Evolutionary conservation across 116 monocot genomes (phyloP), one percentile per base, ranked within the genome.

Genomic region (Phalaenopsis hybrid): DNA sequence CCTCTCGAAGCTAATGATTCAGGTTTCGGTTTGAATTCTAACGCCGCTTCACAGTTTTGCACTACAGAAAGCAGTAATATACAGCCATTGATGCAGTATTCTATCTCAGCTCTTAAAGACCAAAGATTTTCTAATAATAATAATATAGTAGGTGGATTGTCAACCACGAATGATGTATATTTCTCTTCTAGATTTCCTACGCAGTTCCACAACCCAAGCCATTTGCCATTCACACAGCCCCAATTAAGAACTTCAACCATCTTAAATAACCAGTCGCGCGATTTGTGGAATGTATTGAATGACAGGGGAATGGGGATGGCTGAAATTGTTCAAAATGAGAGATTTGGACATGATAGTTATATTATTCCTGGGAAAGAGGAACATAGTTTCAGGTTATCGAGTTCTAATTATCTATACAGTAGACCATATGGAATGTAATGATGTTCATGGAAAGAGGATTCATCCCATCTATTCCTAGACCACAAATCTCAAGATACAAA

Each of bases 371-470:
- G 75, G 44, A 91, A 81, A 68, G 91, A 91, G 50, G 91, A 94
- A 45, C 79, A 77, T 16, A 88, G 82, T 74, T 94, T 91, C 63
- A 87, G 81, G 43, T 76, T 89, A 15, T 79, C 86, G 18, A 85
- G 85, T 57, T 55, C 91, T 46, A 85, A 81, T 67, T 83, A 88
- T 82, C 10, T 92, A 43, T 96, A 90, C 78, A 88, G 86, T 79
- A 85, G 88, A 78, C 83, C 92, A 67, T 94, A 92, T 85, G 90
- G 94, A 57, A 82, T 93, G 69, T 93, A 75, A 86, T 79, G 12
- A 55, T 55, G 55, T 15, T 15, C 55, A 55, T 55, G 55, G 2
- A 12, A 16, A 15, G 55, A 55, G 48, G 48, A 48, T 6, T 48
- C 6, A 48, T 6, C 9, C 48, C 48, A 48, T 48, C 15, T 55